Evolutionary conservation across 805 yeast genomes (phyloP).

Genomic region (Wickerhamomyces bisporus): DNA sequence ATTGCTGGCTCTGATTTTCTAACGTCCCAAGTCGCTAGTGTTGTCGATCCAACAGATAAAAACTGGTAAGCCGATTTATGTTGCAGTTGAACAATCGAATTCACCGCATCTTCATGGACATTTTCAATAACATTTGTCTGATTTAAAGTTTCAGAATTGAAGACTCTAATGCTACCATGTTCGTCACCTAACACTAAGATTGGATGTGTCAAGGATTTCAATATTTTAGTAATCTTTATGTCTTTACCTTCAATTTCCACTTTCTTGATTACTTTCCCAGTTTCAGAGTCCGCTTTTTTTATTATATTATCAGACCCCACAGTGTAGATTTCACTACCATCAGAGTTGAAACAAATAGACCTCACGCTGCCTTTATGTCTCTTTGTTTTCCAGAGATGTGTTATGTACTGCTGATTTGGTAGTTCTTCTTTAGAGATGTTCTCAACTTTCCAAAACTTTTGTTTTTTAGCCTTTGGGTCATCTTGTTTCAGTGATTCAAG

Average conservation of each 20-base stretch:
- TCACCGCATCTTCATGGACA: slow-evolving; percentile 75
- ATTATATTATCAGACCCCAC: slow-evolving; percentile 77
- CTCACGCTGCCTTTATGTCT: slow-evolving; percentile 90
- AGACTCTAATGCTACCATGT: slow-evolving; percentile 57
- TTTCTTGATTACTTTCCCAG: slow-evolving; percentile 74
- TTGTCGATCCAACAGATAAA: slow-evolving; percentile 77
- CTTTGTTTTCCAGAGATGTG: slow-evolving; percentile 71
- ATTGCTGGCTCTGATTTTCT: slow-evolving; percentile 47
- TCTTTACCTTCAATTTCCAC: slow-evolving; percentile 19
- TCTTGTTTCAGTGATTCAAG: slow-evolving; percentile 18
- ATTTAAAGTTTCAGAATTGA: slow-evolving; percentile 50
- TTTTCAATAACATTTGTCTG: slow-evolving; percentile 42
- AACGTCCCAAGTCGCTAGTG: slow-evolving; percentile 71
- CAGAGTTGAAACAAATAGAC: slow-evolving; percentile 53
- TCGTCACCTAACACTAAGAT: slow-evolving; percentile 60
- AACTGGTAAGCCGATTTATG: slow-evolving; percentile 73
- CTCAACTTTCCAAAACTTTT: slow-evolving; percentile 43
- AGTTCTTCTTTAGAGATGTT: slow-evolving; percentile 17
- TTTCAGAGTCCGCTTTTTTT: slow-evolving; percentile 63
- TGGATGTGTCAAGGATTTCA: slow-evolving; percentile 30
- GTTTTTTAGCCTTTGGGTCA: slow-evolving; percentile 24
- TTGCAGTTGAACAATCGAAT: slow-evolving; percentile 65
- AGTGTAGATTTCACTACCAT: slow-evolving; percentile 50
- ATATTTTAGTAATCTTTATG: slow-evolving; percentile 27
- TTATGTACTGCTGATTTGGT: slow-evolving; percentile 14